Evolutionary conservation across 108 stramenopile species (phyloP), one percentile per base, ranked within the genome.

Genomic region (Cyclotella cryptica): DNA sequence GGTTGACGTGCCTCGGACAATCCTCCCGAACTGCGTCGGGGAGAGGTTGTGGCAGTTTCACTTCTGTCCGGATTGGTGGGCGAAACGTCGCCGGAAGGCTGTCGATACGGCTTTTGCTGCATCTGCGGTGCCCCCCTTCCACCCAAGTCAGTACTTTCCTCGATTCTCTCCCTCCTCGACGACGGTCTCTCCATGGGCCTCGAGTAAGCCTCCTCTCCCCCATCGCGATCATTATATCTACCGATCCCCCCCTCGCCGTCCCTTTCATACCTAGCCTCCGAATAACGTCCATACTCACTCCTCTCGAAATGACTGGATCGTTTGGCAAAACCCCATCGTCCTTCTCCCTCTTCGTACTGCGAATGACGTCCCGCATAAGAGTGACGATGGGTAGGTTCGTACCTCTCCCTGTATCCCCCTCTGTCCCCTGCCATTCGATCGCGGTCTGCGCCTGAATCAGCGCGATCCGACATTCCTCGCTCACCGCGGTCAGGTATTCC

Each of bases 1-100:
- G 64, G 45, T 46, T 65, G 64, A 22, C 64, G 64, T 45, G 64
- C 45, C 43, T 51, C 67, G 35, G 67, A 17, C 18, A 69, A 69
- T 7, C 51, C 51, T 45, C 67, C 64, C 6, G 64, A 61, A 61
- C 15, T 39, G 13, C 60, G 12, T 13, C 60, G 60, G 2, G 30
- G 60, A 39, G 55, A 19, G 12, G 55, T 8, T 19, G 55, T 26
- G 1, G 55, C 55, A 24, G 14, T 21, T 19, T 14, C 35, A 13
- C 6, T 5, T 35, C 13, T 61, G 7, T 61, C 60, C 12, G 30
- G 35, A 35, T 5, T 35, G 35, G 35, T 17, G 14, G 60, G 60
- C 4, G 60, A 61, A 15, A 39, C 35, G 15, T 61, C 60, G 2
- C 60, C 60, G 12, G 60, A 61, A 35, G 60, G 60, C 35, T 61